These are phyloP conservation scores for Lactarius pseudohatsudake DNA, from an alignment of 768 basidiomycete genomes.

Conservation along the genomic window DNA sequence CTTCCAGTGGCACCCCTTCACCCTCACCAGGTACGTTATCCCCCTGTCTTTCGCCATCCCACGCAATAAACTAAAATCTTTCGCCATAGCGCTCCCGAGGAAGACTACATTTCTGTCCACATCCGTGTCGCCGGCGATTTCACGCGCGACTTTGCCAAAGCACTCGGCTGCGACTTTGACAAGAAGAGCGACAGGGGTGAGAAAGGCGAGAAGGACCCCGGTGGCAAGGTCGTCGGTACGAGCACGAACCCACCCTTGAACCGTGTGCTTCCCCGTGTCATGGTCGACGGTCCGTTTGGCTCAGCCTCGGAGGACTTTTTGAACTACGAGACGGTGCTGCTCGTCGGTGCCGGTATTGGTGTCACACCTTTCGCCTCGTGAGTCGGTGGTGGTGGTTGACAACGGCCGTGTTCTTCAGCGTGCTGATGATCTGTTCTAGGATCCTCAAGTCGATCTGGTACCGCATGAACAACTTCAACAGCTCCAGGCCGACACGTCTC, in stretches of 20 bases:
- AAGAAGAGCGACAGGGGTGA: conserved; percentile 45
- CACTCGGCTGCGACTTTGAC: conserved; percentile 82
- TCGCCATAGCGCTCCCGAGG: conserved; percentile 75
- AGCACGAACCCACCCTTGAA: conserved; percentile 59
- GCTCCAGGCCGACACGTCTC: conserved; percentile 72
- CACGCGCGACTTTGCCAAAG: conserved; percentile 75
- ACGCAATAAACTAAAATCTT: not conserved
- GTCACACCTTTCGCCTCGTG: conserved; percentile 96
- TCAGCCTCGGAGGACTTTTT: conserved; percentile 89
- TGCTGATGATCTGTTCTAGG: conserved; percentile 37
- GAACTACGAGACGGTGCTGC: conserved; percentile 83
- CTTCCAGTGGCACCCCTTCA: conserved; percentile 98
- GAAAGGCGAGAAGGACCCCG: conserved; percentile 35
- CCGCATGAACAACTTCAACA: conserved; percentile 86
- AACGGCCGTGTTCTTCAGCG: not conserved
- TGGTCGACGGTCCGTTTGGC: conserved; percentile 97
- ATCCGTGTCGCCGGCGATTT: conserved; percentile 93
- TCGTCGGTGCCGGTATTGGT: conserved; percentile 94
- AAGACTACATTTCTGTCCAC: conserved; percentile 93
- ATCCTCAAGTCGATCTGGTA: conserved; percentile 94
- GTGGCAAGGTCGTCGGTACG: conserved; percentile 63
- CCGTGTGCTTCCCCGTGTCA: conserved; percentile 80
- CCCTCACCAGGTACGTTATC: conserved; percentile 67
- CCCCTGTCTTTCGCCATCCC: conserved; percentile 11
- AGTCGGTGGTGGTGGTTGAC: conserved; percentile 38